phyloP scores from a whole-genome alignment of 495 filamentous ascomycete species.

The Aspergillus saccharolyticus region DNA sequence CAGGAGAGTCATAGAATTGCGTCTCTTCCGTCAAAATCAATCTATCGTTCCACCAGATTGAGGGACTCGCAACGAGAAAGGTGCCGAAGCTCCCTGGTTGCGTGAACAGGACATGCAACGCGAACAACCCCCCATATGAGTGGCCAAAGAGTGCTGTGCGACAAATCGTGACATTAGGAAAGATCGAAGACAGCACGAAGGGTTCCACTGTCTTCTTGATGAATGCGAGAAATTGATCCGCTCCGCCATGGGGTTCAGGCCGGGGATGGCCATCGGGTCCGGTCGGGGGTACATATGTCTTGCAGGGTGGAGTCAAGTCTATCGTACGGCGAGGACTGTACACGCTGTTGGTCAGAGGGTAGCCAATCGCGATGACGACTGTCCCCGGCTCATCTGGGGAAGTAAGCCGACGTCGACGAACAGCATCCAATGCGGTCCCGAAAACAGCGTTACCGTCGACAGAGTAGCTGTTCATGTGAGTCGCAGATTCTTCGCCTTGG shows the following conservation, averaged over 20 bases:
- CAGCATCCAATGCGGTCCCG: conserved; percentile 18
- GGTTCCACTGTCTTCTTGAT: conserved; percentile 12
- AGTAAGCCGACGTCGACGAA: conserved; percentile 12
- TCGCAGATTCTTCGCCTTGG: not conserved
- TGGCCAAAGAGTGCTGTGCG: conserved; percentile 22
- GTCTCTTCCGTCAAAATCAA: conserved; percentile 16
- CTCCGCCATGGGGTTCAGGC: conserved; percentile 14
- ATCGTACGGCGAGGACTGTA: conserved; percentile 17
- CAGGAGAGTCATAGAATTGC: conserved; percentile 2
- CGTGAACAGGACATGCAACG: conserved; percentile 19
- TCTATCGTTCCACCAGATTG: conserved; percentile 24
- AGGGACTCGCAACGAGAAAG: conserved; percentile 24
- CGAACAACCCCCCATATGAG: conserved; percentile 21
- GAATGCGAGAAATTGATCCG: conserved; percentile 17
- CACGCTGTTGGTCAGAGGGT: conserved; percentile 17
- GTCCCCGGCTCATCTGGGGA: conserved; percentile 8
- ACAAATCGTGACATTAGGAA: conserved; percentile 11
- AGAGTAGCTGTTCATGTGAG: conserved; percentile 12
- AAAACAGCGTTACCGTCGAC: conserved; percentile 25
- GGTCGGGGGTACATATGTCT: conserved; percentile 11
- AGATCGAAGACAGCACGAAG: conserved; percentile 13
- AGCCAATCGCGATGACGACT: conserved; percentile 20
- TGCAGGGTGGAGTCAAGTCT: conserved; percentile 21
- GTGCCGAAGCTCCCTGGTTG: conserved; percentile 14
- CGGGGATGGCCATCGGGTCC: conserved; percentile 12